phyloP scores from a whole-genome alignment of 768 basidiomycete genomes.

The Boletus barrowsii region DNA sequence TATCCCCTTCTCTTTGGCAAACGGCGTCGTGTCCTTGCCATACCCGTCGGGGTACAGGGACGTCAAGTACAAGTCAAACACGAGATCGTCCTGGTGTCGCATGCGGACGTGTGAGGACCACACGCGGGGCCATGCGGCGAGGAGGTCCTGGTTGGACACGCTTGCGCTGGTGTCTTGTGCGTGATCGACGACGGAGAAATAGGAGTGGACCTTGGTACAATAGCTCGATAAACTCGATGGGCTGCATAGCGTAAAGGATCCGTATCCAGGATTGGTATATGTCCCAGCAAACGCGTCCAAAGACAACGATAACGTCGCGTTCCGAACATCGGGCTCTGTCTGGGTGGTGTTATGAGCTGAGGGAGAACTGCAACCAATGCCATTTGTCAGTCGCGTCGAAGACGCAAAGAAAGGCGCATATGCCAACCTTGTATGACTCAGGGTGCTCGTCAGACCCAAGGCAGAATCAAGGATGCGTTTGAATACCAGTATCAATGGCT shows the following conservation, averaged over 20 bases:
- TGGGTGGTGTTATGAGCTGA: neutral
- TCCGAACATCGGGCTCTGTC: neutral
- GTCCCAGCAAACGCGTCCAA: conserved; percentile 35
- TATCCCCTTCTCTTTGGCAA: conserved; percentile 13
- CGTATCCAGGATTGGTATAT: conserved; percentile 39
- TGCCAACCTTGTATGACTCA: conserved; percentile 6
- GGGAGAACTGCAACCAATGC: neutral
- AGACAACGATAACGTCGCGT: neutral
- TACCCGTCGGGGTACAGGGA: conserved; percentile 37
- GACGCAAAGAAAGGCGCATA: neutral
- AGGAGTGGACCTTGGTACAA: conserved; percentile 23
- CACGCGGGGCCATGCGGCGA: conserved; percentile 32
- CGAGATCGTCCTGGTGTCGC: conserved; percentile 13
- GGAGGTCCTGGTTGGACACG: conserved; percentile 15
- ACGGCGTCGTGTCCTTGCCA: conserved; percentile 36
- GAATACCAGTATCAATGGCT: conserved; percentile 3
- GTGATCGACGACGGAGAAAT: conserved; percentile 29
- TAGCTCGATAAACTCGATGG: conserved; percentile 19
- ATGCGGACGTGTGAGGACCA: conserved; percentile 40
- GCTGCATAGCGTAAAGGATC: conserved; percentile 36
- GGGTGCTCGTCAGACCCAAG: conserved; percentile 5
- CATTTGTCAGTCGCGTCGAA: neutral
- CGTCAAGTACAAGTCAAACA: conserved; percentile 22
- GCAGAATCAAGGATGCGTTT: conserved; percentile 25
- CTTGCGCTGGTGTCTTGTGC: neutral